These are phyloP conservation scores for Rosa multiflora DNA, from an alignment of 306 rosid genomes.

Conservation along the genomic window DNA sequence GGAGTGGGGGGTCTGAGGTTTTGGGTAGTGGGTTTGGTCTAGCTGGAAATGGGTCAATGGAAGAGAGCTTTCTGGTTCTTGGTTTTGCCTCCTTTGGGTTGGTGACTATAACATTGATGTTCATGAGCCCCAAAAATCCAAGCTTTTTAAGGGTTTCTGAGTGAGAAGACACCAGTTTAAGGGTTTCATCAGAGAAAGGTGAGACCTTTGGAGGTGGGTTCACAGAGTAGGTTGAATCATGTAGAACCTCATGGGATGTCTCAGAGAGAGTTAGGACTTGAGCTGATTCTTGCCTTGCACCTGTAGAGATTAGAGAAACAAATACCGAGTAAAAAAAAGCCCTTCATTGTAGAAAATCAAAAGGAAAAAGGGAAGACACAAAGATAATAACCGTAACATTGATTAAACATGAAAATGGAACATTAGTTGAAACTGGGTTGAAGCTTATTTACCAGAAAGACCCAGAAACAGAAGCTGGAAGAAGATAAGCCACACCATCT, in stretches of 20 bases:
- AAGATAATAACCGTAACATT: slow-evolving; percentile 1
- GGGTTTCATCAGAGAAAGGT: slow-evolving; percentile 37
- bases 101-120: slow-evolving; percentile 32
- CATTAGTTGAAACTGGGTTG: slow-evolving; percentile 7
- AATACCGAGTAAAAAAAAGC: not conserved
- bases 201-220: slow-evolving; percentile 38
- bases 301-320: slow-evolving; percentile 43
- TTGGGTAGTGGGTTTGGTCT: slow-evolving; percentile 61
- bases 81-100: slow-evolving; percentile 33
- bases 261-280: slow-evolving; percentile 47
- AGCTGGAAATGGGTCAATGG: slow-evolving; percentile 40
- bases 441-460: slow-evolving; percentile 48
- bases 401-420: not conserved
- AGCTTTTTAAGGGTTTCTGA: slow-evolving; percentile 48
- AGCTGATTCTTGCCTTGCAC: slow-evolving; percentile 49
- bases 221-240: slow-evolving; percentile 46
- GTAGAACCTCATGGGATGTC: slow-evolving; percentile 30
- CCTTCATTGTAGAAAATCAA: not conserved
- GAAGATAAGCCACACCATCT: slow-evolving; percentile 33
- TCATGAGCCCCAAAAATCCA: slow-evolving; percentile 45
- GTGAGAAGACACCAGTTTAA: slow-evolving; percentile 46
- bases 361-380: not conserved
- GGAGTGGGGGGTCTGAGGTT: slow-evolving; percentile 56
- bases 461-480: slow-evolving; percentile 39
- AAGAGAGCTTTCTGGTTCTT: slow-evolving; percentile 55